Base-by-base conservation (phyloP, 1,139 yeast genomes). In the Candida tropicalis region DNA sequence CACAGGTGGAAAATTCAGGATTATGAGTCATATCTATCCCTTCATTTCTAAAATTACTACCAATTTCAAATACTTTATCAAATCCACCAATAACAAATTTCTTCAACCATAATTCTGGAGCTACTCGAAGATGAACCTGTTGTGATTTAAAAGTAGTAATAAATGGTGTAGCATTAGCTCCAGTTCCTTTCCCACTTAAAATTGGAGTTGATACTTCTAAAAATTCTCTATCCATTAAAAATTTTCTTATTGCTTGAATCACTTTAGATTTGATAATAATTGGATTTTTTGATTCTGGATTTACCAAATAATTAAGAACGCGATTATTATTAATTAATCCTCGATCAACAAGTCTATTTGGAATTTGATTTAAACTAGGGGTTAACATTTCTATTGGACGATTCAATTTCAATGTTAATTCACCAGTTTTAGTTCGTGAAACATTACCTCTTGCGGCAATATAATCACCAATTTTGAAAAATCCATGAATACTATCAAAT, bases 101-200 rank as follows among this genome's bases (percentile, higher is more conserved):
- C 60, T 93, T 93, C 45, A 93, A 73, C 97, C 97, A 93, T 34
- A 93, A 66, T 59, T 93, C 99, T 0, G 99, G 98, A 0, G 99
- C 97, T 3, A 93, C 93, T 37, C 99, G 68, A 43, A 93, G 65
- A 48, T 80, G 83, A 8, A 90, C 63, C 0, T 58, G 39, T 1
- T 55, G 50, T 2, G 51, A 53, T 29, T 82, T 54, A 23, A 78
- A 79, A n/a, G 64, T 67, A 0, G 97, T 88, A 1, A 58, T 56
- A 54, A 93, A 93, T 0, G 98, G 96, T 17, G 77, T 77, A 0
- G 98, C 98, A 54, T 84, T 82, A 1, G 99, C 98, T 2, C 98
- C 98, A 5, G 95, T 88, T 1, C 90, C 76, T 35, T 77, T 65
- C 20, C 79, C 75, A 0, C 90, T 80, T 12, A 93, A 62, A 1